Evolutionary conservation across 202 grass and related monocot genomes (phyloP), one percentile per base, ranked within the genome.

Genomic region (Zizania palustris): DNA sequence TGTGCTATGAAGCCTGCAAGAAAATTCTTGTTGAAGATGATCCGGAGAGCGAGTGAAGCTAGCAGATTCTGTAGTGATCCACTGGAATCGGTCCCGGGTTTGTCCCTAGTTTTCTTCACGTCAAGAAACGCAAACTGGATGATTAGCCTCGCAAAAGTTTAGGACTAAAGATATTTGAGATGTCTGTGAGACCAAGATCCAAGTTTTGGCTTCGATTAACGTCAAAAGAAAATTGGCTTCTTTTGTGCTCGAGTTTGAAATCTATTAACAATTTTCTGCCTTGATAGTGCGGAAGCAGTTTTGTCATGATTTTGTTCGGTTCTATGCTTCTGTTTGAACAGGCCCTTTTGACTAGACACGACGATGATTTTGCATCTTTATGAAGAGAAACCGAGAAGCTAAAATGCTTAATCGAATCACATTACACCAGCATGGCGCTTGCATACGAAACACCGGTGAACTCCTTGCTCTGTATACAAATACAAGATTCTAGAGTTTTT

Each of bases 1-100:
- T 97, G 93, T 97, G 93, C 83, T 97, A 97, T 11, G 90, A 97
- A 73, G 84, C 91, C 20, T 97, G 93, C 73, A 93, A 97, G 86
- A 93, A 97, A 76, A 91, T 97, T 15, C 68, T 97, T 38, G 81
- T 91, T 16, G 90, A 93, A 81, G 82, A 75, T 43, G 62, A 87
- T 21, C 49, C 82, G 65, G 69, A 89, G 14, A 55, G 67, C 55
- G 68, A 70, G 10, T 61, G 71, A 88, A 84, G 38, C 18, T 28
- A 28, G 28, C 28, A 28, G 28, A 28, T 28, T 28, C 28, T 28
- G 2, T 28, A 28, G 28, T 28, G 28, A 28, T 28, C 28, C 28
- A 28, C 28, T 28, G 28, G 28, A 28, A 28, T 28, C 28, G 28
- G 28, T 2, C 28, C 28, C 2, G 28, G 28, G 28, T 28, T 28